Evolutionary conservation across 2,329 filamentous ascomycete genomes (phyloP), one percentile per base, ranked within the genome.

Genomic region (Fusarium secorum): DNA sequence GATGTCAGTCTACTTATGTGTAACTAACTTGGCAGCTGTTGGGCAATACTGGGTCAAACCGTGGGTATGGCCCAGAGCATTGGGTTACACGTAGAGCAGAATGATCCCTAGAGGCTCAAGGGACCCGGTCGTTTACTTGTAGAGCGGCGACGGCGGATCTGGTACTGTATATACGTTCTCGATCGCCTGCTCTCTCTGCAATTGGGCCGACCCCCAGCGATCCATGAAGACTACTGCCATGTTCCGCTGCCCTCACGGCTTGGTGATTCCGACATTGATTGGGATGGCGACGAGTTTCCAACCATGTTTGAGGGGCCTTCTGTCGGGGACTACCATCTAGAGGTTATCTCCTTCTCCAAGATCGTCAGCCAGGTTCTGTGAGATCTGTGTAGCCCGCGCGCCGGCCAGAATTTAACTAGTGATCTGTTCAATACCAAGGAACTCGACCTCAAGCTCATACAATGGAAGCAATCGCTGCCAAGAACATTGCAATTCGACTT

Each of bases 1-100:
- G 2, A n/a, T n/a, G 2, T 10, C 15, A 13, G 3, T 28, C 3
- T 0, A n/a, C 7, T 30, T n/a, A 53, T 17, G 6, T 2, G 1
- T 18, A 17, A 6, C 11, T 46, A n/a, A 46, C 26, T 5, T 4
- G 9, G 1, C 26, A 54, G 51, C 9, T 54, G 51, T 15, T 54
- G 51, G 51, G n/a, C 51, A 17, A 54, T 36, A 4, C 0, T 54
- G 14, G 51, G 51, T 1, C 36, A 54, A 32, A 28, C 51, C 1
- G 51, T 54, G 20, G 36, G 51, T 24, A 54, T 41, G 20, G 36
- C 51, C 0, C 51, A 54, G n/a, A 54, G 36, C 5, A 54, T 54
- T 4, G 51, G 51, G 4, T 11, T 54, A 2, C 51, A 54, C 3
- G 36, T 41, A 4, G 51, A 54, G 17, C 24, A 45, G 9, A 45